Evolutionary conservation across 2,329 filamentous ascomycete genomes (phyloP), one percentile per base, ranked within the genome.

Genomic region (Fonsecaea erecta): DNA sequence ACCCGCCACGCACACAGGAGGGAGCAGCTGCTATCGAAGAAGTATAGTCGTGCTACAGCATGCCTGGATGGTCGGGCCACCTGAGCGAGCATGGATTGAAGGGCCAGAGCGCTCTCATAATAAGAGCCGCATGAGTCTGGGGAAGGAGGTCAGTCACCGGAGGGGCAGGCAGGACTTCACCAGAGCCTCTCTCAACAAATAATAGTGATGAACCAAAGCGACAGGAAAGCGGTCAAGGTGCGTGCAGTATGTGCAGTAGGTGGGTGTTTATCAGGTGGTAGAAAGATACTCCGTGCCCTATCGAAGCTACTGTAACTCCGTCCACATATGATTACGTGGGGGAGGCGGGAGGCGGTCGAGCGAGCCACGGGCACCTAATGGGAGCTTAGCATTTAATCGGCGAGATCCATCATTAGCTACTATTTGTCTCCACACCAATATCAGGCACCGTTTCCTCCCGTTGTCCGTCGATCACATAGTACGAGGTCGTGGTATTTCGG

Each of bases 71-170:
- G 51, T 67, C 62, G 48, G 64, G 55, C 52, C 62, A 65, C 62
- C 56, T 60, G 67, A 62, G 53, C 52, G 62, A 69, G 67, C 67
- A 69, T 69, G 62, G 62, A 66, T n/a, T n/a, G n/a, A 66, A 46
- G 54, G 59, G 40, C 60, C 58, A 61, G 59, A 63, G 64, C 67
- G 67, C 67, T 69, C 67, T 69, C 67, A 69, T 69, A 67, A 67
- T 67, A 62, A 67, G 65, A 63, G 53, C 58, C 62, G 62, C 52
- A 46, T 52, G 24, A 37, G 26, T 28, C 51, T 46, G 12, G 18
- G 18, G 3, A 14, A 48, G 43, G 5, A 12, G 7, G 18, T 18
- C 43, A n/a, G n/a, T n/a, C n/a, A n/a, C n/a, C n/a, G n/a, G n/a
- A n/a, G n/a, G n/a, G n/a, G n/a, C n/a, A n/a, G n/a, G n/a, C n/a